phyloP scores from a whole-genome alignment of 257 asterid genomes.

The Scutellaria minor region DNA sequence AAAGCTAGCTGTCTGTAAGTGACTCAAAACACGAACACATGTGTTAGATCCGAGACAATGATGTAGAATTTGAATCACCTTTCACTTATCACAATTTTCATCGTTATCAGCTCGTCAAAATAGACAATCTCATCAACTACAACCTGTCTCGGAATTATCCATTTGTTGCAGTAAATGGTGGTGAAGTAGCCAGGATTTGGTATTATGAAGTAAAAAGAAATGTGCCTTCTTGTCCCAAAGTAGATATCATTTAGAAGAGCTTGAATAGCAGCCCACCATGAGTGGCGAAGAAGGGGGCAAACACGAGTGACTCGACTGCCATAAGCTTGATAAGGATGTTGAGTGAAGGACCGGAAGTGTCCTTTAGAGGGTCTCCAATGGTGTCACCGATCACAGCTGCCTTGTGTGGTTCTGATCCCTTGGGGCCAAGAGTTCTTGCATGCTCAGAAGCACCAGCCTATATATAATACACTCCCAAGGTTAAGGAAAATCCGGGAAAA shows the following conservation, averaged over 20 bases:
- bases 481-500: not conserved
- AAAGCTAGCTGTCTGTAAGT: not conserved
- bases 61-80: conserved; percentile 8
- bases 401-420: conserved; percentile 76
- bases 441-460: conserved; percentile 72
- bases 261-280: conserved; percentile 68
- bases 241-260: conserved; percentile 27
- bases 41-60: not conserved
- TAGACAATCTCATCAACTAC: conserved; percentile 35
- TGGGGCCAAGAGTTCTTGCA: conserved; percentile 64
- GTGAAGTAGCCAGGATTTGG: too few relatives aligned
- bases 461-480: not conserved
- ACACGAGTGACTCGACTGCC: conserved; percentile 79
- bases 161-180: not conserved
- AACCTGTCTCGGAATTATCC: not conserved
- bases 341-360: conserved; percentile 78
- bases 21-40: too few relatives aligned
- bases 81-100: conserved; percentile 1
- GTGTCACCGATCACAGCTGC: conserved; percentile 84
- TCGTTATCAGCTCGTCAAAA: conserved; percentile 37
- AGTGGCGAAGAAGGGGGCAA: conserved; percentile 75
- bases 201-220: too few relatives aligned
- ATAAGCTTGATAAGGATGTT: conserved; percentile 76
- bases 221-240: too few relatives aligned
- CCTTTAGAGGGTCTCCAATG: conserved; percentile 71